Conservation (phyloP, 805 yeast species). For the Ogataea dorogensis region DNA sequence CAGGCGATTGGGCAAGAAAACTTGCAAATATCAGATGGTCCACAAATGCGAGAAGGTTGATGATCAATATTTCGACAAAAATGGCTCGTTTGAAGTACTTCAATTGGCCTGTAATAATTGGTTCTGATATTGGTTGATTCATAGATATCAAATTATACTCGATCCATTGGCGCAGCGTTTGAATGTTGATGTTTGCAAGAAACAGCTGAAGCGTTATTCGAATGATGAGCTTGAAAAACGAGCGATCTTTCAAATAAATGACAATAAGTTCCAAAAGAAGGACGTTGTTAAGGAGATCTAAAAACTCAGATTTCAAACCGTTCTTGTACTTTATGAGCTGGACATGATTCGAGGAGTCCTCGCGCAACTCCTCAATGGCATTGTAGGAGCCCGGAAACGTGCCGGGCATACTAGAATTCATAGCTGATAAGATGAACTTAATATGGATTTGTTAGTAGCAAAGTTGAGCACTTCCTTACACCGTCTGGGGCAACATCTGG, state of each 20-base stretch:
- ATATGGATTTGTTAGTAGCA: slow-evolving; percentile 1
- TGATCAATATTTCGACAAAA: slow-evolving; percentile 17
- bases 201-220: slow-evolving; percentile 22
- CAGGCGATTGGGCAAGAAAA: slow-evolving; percentile 1
- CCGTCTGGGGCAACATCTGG: not conserved
- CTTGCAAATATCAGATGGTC: slow-evolving; percentile 17
- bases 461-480: slow-evolving; percentile 8
- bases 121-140: slow-evolving; percentile 13
- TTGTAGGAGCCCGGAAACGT: slow-evolving; percentile 7
- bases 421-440: not conserved
- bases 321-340: slow-evolving; percentile 19
- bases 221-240: slow-evolving; percentile 24
- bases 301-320: slow-evolving; percentile 16
- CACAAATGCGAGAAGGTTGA: slow-evolving; percentile 15
- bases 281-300: slow-evolving; percentile 14
- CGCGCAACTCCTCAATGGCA: slow-evolving; percentile 1
- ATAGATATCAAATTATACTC: slow-evolving; percentile 15
- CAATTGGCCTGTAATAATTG: slow-evolving; percentile 12
- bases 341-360: not conserved
- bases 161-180: slow-evolving; percentile 19
- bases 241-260: slow-evolving; percentile 26
- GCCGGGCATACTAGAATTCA: slow-evolving; percentile 10
- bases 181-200: slow-evolving; percentile 19
- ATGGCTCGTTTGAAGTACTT: slow-evolving; percentile 14
- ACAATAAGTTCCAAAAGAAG: slow-evolving; percentile 21